A percentile compares a stretch with the other conserved stretches of the same genome.
These are phyloP conservation scores for Pythium sp. DNA, from an alignment of 352 stramenopile species.

Conservation along the genomic window DNA sequence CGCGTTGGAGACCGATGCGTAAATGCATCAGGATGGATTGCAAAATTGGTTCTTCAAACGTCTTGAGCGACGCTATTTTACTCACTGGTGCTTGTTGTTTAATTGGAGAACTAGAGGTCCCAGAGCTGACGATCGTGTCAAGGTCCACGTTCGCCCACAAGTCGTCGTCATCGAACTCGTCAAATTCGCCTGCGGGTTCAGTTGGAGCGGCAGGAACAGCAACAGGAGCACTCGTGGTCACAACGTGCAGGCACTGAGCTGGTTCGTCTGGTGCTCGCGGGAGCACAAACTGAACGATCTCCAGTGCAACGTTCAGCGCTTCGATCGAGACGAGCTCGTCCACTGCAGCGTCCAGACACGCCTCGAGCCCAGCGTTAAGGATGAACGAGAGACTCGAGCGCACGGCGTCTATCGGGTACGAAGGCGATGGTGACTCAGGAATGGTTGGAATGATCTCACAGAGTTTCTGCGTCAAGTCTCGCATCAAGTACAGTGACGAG, in stretches of 20 bases:
- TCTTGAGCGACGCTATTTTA: constrained; percentile 18
- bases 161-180: constrained; percentile 52
- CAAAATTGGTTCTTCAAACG: constrained; percentile 26
- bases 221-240: background rate
- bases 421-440: constrained; percentile 9
- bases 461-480: constrained; percentile 38
- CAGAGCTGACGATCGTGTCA: constrained; percentile 18
- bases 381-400: constrained; percentile 37
- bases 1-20: constrained; percentile 42
- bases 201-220: background rate
- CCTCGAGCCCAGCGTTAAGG: constrained; percentile 39
- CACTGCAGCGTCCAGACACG: constrained; percentile 41
- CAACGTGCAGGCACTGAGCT: constrained; percentile 22
- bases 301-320: constrained; percentile 44
- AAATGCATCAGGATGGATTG: constrained; percentile 33
- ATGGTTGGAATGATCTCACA: constrained; percentile 20
- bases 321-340: constrained; percentile 28
- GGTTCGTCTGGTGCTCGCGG: constrained; percentile 31
- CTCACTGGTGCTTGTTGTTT: background rate
- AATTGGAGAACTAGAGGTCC: background rate
- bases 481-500: constrained; percentile 40
- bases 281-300: constrained; percentile 51
- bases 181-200: constrained; percentile 21
- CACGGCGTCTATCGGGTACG: constrained; percentile 28
- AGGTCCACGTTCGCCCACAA: constrained; percentile 45